Evolutionary conservation across 1,139 yeast species (phyloP).

Genomic region (Nakaseomyces glabratus): DNA sequence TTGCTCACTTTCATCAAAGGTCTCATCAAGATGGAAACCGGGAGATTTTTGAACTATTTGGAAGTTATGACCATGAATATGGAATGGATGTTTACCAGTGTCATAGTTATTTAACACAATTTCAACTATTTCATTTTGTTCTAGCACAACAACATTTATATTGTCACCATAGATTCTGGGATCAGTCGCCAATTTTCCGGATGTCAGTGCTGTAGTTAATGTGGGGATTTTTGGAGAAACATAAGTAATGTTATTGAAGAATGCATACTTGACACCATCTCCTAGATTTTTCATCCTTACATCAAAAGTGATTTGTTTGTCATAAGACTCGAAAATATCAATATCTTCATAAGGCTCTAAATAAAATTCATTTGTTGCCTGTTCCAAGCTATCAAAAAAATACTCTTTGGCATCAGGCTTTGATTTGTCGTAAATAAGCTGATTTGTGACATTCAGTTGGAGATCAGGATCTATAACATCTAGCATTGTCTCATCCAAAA

Average conservation of each 20-base stretch:
- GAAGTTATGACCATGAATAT: conserved; percentile 70
- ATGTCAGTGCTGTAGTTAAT: conserved; percentile 46
- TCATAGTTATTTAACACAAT: conserved; percentile 63
- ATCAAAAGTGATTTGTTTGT: conserved; percentile 48
- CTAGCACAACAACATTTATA: conserved; percentile 52
- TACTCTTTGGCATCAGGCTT: conserved; percentile 23
- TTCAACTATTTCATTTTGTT: conserved; percentile 54
- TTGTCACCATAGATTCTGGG: conserved; percentile 57
- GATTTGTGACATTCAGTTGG: conserved; percentile 45
- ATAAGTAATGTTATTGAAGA: conserved; percentile 60
- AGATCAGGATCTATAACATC: conserved; percentile 51
- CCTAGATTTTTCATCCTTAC: conserved; percentile 61
- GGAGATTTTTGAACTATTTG: conserved; percentile 57
- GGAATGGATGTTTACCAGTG: conserved; percentile 75
- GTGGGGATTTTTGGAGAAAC: conserved; percentile 61
- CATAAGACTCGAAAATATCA: conserved; percentile 47
- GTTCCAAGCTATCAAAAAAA: conserved; percentile 15
- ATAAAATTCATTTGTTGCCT: conserved; percentile 47
- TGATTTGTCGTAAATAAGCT: conserved; percentile 42
- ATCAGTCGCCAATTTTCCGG: conserved; percentile 40
- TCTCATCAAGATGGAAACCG: conserved; percentile 32
- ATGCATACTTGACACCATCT: conserved; percentile 67
- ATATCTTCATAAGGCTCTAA: conserved; percentile 40
- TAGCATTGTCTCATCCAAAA: conserved; percentile 56
- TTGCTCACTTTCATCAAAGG: conserved; percentile 42